A percentile compares a stretch with the other conserved stretches of the same genome.
These are phyloP conservation scores for Boeremia lycopersici DNA, from an alignment of 2,329 filamentous ascomycete genomes.

Conservation along the genomic window DNA sequence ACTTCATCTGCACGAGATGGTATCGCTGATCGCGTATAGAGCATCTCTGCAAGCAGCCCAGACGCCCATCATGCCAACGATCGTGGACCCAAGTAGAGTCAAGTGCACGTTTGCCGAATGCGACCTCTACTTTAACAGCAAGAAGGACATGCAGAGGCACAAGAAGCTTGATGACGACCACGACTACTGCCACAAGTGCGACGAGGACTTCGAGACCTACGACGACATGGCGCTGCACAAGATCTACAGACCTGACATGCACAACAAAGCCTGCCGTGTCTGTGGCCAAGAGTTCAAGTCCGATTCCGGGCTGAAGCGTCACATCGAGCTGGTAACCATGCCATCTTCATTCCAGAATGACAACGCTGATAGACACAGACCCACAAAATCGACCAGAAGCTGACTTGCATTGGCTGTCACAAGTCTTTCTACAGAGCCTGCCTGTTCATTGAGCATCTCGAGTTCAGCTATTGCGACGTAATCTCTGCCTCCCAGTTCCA, in stretches of 20 bases:
- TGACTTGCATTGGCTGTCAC: conserved; percentile 61
- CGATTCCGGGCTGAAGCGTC: conserved; percentile 56
- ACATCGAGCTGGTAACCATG: conserved; percentile 57
- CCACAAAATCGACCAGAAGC: conserved; percentile 57
- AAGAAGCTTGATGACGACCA: conserved; percentile 54
- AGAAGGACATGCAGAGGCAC: conserved; percentile 57
- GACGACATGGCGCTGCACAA: conserved; percentile 58
- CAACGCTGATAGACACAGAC: conserved; percentile 40
- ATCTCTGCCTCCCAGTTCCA: conserved; percentile 54
- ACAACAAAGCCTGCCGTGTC: conserved; percentile 61
- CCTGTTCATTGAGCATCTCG: conserved; percentile 60
- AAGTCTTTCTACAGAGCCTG: conserved; percentile 55
- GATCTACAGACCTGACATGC: conserved; percentile 40
- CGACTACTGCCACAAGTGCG: conserved; percentile 54
- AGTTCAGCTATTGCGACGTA: conserved; percentile 56
- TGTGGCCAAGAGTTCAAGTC: conserved; percentile 64
- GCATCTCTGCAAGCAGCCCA: neutral
- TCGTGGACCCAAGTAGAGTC: conserved; percentile 19
- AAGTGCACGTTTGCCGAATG: conserved; percentile 57
- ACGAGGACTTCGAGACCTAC: conserved; percentile 53
- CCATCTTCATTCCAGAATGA: neutral
- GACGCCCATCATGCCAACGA: conserved; percentile 27
- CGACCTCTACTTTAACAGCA: conserved; percentile 51
- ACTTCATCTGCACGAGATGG: neutral
- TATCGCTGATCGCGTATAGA: neutral